phyloP scores from a whole-genome alignment of 1,139 yeast genomes.

The Yamadazyma dendronema region DNA sequence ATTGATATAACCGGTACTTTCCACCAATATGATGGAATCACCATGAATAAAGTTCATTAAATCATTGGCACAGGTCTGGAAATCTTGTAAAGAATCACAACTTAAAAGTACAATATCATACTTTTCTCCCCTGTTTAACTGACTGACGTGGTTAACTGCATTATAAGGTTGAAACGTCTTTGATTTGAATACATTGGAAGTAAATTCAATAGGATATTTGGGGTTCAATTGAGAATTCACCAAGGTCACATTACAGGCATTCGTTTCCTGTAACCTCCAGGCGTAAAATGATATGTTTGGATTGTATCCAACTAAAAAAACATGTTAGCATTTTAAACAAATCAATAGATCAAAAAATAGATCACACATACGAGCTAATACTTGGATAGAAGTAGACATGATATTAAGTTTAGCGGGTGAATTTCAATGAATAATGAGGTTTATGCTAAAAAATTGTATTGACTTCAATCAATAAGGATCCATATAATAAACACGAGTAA shows the following conservation, averaged over 20 bases:
- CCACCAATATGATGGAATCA: conserved; percentile 55
- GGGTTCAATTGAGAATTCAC: conserved; percentile 23
- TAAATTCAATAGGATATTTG: conserved; percentile 17
- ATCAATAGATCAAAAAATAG: not conserved
- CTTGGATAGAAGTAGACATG: conserved; percentile 16
- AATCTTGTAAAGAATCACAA: conserved; percentile 41
- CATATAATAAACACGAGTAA: no score
- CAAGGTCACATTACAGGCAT: conserved; percentile 33
- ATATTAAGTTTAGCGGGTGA: not conserved
- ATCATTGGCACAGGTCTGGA: conserved; percentile 30
- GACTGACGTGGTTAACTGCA: conserved; percentile 17
- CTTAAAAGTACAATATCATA: conserved; percentile 39
- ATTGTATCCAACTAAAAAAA: conserved; percentile 46
- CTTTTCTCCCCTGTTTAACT: conserved; percentile 16
- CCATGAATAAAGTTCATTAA: conserved; percentile 27
- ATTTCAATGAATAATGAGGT: not conserved
- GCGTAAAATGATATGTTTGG: conserved; percentile 51
- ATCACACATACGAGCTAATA: conserved; percentile 32
- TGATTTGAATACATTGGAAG: conserved; percentile 21
- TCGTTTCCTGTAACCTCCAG: conserved; percentile 46
- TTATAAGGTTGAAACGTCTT: conserved; percentile 22
- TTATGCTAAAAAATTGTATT: no score
- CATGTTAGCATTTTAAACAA: no score
- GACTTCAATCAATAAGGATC: no score
- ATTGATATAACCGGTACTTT: conserved; percentile 69